These are phyloP conservation scores for Cardamine occulta DNA, from an alignment of 345 rosid genomes.

Conservation along the genomic window DNA sequence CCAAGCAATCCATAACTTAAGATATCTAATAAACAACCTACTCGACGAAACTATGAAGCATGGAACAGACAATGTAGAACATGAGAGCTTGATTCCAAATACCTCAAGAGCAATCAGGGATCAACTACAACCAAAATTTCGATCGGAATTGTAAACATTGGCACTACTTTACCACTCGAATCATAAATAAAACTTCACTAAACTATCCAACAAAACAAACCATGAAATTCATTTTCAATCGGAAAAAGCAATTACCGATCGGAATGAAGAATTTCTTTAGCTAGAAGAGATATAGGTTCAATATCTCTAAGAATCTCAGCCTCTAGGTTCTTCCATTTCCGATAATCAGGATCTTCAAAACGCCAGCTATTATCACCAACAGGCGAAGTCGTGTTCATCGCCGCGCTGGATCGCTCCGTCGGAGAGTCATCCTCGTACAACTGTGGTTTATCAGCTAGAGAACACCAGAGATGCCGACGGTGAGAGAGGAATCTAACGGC, in stretches of 20 bases:
- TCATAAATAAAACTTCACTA: background rate
- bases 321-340: constrained; percentile 80
- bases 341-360: constrained; percentile 69
- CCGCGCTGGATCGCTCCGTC: constrained; percentile 39
- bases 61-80: background rate
- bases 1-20: background rate
- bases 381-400: constrained; percentile 42
- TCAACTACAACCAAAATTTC: constrained; percentile 1
- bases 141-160: background rate
- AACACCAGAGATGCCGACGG: constrained; percentile 45
- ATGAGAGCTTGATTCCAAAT: no score
- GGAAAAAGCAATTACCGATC: constrained; percentile 48
- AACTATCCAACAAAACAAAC: background rate
- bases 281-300: constrained; percentile 53
- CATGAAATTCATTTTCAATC: background rate
- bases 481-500: constrained; percentile 42
- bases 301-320: constrained; percentile 72
- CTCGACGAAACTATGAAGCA: constrained; percentile 5
- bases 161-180: background rate
- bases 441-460: constrained; percentile 48
- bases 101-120: constrained; percentile 7
- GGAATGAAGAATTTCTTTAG: constrained; percentile 85
- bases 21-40: background rate
- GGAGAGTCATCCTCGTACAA: constrained; percentile 46
- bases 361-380: constrained; percentile 44